Conservation (phyloP, 2,329 filamentous ascomycete species). For the Cordyceps cateniannulata region DNA sequence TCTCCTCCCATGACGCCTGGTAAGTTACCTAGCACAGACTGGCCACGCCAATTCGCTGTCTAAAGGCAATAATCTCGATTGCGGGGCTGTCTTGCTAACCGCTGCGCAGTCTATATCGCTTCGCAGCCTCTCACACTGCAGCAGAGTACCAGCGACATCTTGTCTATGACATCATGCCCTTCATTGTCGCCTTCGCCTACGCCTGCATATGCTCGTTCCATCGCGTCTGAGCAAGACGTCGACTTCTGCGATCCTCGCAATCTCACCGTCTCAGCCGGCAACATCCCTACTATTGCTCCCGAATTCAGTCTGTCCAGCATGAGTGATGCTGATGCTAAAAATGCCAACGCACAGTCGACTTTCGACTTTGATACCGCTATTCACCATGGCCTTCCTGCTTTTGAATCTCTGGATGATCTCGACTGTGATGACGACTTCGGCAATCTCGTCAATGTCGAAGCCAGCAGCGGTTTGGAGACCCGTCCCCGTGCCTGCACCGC, state of each 20-base stretch:
- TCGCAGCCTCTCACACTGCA: conserved; percentile 53
- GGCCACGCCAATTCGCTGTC: too few relatives aligned
- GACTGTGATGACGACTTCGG: conserved; percentile 87
- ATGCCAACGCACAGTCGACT: conserved; percentile 34
- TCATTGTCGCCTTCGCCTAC: conserved; percentile 84
- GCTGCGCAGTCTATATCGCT: conserved; percentile 42
- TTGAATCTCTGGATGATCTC: conserved; percentile 82
- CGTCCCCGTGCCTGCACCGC: conserved; percentile 62
- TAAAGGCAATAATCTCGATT: background rate
- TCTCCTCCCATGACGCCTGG: conserved; percentile 88
- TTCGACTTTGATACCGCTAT: conserved; percentile 45
- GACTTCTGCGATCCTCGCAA: conserved; percentile 91
- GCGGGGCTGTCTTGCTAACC: conserved; percentile 27
- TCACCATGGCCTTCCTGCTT: conserved; percentile 59
- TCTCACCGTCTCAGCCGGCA: conserved; percentile 60
- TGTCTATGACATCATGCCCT: conserved; percentile 71
- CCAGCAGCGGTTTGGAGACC: conserved; percentile 48
- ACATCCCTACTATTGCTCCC: conserved; percentile 42
- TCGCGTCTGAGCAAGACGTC: conserved; percentile 63
- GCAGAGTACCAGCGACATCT: conserved; percentile 60
- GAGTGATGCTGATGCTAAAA: conserved; percentile 56
- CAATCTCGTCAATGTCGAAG: conserved; percentile 61
- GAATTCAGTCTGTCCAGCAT: conserved; percentile 63
- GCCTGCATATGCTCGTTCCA: conserved; percentile 60
- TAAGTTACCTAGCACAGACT: conserved; percentile 43